Evolutionary conservation across 2,329 filamentous ascomycete genomes (phyloP).

Genomic region (Aspergillus pseudoterreus): DNA sequence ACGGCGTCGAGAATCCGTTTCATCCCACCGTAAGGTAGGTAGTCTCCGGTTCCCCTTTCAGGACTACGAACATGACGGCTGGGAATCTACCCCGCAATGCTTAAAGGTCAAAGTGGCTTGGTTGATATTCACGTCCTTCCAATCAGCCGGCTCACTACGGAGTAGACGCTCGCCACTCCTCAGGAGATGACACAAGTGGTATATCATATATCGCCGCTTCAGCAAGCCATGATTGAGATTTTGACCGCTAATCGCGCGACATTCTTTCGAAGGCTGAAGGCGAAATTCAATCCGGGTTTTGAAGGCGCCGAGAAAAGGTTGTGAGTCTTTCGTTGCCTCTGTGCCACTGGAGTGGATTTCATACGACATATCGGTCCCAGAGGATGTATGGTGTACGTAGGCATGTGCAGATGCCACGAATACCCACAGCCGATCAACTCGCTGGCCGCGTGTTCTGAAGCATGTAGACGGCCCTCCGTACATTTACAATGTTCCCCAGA

Average conservation of each 20-base stretch:
- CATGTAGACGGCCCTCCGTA: slow-evolving; percentile 7
- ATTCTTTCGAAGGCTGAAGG: not conserved
- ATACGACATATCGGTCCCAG: too few relatives aligned
- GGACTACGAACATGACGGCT: not conserved
- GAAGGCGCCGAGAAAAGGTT: not conserved
- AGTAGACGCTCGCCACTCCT: too few relatives aligned
- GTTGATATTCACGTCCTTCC: not conserved
- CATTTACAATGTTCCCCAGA: slow-evolving; percentile 15
- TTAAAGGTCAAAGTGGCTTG: slow-evolving; percentile 8
- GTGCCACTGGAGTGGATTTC: too few relatives aligned
- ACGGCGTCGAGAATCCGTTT: not conserved
- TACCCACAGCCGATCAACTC: slow-evolving; percentile 1
- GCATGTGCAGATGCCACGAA: not conserved
- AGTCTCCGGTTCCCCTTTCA: not conserved
- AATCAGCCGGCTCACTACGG: not conserved
- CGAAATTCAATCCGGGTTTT: slow-evolving; percentile 4
- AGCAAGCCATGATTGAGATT: slow-evolving; percentile 6
- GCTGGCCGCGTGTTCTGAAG: slow-evolving; percentile 8
- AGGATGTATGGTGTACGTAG: not conserved
- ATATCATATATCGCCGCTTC: not conserved
- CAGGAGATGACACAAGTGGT: not conserved
- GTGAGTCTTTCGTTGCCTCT: too few relatives aligned
- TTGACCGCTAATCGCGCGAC: slow-evolving; percentile 7
- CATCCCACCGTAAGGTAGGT: not conserved
- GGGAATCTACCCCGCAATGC: slow-evolving; percentile 16